Evolutionary conservation across 768 basidiomycete genomes (phyloP).

Genomic region (Chalciporus sphaerocephalus): DNA sequence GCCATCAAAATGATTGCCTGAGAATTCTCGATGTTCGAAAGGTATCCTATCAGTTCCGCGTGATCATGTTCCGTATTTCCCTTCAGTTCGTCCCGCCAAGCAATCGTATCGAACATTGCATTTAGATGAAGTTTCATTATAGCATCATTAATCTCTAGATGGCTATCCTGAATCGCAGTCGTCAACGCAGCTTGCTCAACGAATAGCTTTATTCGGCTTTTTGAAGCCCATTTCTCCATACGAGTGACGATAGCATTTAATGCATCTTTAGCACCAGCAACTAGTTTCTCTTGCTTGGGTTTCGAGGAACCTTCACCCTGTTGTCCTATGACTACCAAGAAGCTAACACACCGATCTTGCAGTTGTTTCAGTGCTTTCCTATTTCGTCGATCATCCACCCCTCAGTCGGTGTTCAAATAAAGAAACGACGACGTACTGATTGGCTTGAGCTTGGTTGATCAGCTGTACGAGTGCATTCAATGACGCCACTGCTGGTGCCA

Average conservation of each 20-base stretch:
- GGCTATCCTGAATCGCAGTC: constrained; percentile 44
- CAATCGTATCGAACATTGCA: constrained; percentile 42
- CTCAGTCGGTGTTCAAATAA: neutral
- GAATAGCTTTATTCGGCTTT: constrained; percentile 40
- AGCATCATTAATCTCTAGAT: constrained; percentile 43
- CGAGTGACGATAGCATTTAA: constrained; percentile 34
- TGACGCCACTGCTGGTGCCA: constrained; percentile 40
- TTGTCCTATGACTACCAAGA: constrained; percentile 39
- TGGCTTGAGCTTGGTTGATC: constrained; percentile 45
- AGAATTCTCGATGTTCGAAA: constrained; percentile 42
- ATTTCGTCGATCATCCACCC: constrained; percentile 1
- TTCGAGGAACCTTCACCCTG: constrained; percentile 25
- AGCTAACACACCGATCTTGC: constrained; percentile 42
- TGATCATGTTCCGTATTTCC: constrained; percentile 40
- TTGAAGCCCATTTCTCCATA: constrained; percentile 43
- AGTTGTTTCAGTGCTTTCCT: constrained; percentile 44
- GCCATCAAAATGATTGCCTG: constrained; percentile 35
- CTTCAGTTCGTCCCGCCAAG: constrained; percentile 46
- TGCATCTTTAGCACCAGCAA: constrained; percentile 30
- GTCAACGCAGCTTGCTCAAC: constrained; percentile 44
- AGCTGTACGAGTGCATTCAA: constrained; percentile 42
- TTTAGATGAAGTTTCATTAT: constrained; percentile 45
- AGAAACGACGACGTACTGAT: constrained; percentile 35
- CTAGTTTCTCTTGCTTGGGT: constrained; percentile 31
- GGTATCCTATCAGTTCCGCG: constrained; percentile 37